These are phyloP conservation scores for Pleomassaria siparia DNA, from an alignment of 2,329 filamentous ascomycete species.

Conservation along the genomic window DNA sequence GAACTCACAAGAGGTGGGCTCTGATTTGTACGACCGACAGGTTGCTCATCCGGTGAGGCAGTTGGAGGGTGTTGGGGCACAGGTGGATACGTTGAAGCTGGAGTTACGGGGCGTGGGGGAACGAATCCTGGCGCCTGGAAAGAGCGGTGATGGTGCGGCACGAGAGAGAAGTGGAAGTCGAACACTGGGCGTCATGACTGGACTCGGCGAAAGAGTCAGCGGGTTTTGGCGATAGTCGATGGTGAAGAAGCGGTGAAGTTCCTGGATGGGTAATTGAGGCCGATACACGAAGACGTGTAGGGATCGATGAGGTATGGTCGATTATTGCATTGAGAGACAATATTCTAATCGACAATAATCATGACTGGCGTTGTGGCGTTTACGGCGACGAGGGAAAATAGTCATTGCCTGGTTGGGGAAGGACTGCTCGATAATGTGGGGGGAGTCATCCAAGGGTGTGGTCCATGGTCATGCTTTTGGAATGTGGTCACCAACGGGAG, in stretches of 20 bases:
- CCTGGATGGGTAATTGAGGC: not conserved
- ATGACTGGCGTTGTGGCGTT: not conserved
- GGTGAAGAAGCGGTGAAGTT: not conserved
- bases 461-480: not conserved
- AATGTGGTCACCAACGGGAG: not conserved
- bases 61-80: constrained; percentile 25
- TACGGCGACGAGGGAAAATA: not conserved
- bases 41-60: constrained; percentile 30
- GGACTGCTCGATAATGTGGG: not conserved
- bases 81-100: constrained; percentile 23
- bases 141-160: not conserved
- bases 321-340: not conserved
- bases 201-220: constrained; percentile 25
- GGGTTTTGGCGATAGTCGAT: constrained; percentile 24
- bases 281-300: not conserved
- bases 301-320: not conserved
- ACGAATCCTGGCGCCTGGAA: constrained; percentile 13
- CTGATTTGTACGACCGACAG: constrained; percentile 27
- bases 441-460: not conserved
- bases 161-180: constrained; percentile 25
- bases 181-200: constrained; percentile 27
- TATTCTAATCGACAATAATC: not conserved
- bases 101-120: constrained; percentile 30
- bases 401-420: not conserved
- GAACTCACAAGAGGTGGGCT: constrained; percentile 21